Evolutionary conservation across 805 yeast genomes (phyloP).

Genomic region (Babjeviella inositovora): DNA sequence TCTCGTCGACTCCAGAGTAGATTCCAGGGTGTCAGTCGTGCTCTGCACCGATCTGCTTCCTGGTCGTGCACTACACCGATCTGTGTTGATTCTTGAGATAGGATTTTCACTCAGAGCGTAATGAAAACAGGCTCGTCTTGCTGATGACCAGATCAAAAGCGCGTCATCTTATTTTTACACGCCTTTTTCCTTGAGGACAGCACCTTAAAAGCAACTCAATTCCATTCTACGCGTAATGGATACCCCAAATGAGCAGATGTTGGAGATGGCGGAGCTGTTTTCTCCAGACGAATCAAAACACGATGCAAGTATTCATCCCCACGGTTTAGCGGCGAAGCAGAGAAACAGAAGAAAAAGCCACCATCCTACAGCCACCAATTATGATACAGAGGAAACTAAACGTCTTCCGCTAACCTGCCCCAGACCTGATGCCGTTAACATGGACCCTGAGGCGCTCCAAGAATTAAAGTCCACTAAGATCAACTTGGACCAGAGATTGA

Average conservation of each 20-base stretch:
- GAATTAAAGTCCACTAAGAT: slow-evolving; percentile 1
- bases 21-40: no score
- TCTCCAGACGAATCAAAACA: background rate
- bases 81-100: no score
- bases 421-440: slow-evolving; percentile 6
- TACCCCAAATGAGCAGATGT: background rate
- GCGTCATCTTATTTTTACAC: no score
- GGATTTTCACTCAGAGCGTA: no score
- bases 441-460: background rate
- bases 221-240: no score
- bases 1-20: no score
- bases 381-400: background rate
- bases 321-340: slow-evolving; percentile 26
- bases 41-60: no score
- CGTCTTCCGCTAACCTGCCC: slow-evolving; percentile 12
- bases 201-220: no score
- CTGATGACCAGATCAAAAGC: no score
- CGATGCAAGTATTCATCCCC: slow-evolving; percentile 13
- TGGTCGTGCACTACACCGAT: no score
- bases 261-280: slow-evolving; percentile 1
- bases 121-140: no score
- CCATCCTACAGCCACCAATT: background rate
- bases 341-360: slow-evolving; percentile 11
- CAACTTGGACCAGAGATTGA: slow-evolving; percentile 2
- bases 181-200: no score